Conservation (phyloP, 768 basidiomycete genomes). For the Cystofilobasidium capitatum region DNA sequence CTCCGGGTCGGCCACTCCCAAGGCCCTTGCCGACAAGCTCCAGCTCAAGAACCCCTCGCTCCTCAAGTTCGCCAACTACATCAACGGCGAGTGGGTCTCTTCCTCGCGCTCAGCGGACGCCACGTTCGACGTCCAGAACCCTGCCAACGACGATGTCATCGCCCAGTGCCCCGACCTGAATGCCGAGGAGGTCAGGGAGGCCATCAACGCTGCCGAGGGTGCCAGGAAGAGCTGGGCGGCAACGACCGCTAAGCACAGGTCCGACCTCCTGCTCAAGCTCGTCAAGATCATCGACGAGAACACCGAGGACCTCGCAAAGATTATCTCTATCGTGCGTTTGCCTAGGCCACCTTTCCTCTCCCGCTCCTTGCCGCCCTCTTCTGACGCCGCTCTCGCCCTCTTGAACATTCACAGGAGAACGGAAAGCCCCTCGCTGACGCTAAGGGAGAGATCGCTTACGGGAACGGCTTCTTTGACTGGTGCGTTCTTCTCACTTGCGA, state of each 20-base stretch:
- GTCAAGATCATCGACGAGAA: constrained; percentile 69
- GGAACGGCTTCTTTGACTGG: constrained; percentile 66
- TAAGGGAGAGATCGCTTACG: constrained; percentile 77
- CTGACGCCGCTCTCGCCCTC: neutral
- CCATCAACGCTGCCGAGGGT: constrained; percentile 67
- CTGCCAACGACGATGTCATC: constrained; percentile 29
- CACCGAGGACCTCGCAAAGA: constrained; percentile 71
- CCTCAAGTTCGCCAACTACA: constrained; percentile 29
- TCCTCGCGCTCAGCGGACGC: constrained; percentile 18
- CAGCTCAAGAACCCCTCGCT: constrained; percentile 28
- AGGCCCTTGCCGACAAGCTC: constrained; percentile 1
- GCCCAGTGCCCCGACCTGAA: constrained; percentile 24
- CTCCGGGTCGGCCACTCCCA: neutral
- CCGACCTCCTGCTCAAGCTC: constrained; percentile 72
- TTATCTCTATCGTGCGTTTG: constrained; percentile 47
- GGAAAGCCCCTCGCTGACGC: constrained; percentile 81
- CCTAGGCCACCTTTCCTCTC: neutral
- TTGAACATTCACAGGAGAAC: constrained; percentile 51
- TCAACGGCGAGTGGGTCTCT: constrained; percentile 33
- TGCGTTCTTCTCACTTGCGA: constrained; percentile 1
- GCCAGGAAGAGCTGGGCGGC: constrained; percentile 79
- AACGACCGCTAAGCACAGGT: constrained; percentile 79
- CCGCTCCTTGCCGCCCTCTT: neutral
- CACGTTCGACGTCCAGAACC: constrained; percentile 31
- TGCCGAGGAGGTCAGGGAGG: constrained; percentile 37